phyloP scores from a whole-genome alignment of 108 stramenopile species.

The Pseudonitzschia multiseries region DNA sequence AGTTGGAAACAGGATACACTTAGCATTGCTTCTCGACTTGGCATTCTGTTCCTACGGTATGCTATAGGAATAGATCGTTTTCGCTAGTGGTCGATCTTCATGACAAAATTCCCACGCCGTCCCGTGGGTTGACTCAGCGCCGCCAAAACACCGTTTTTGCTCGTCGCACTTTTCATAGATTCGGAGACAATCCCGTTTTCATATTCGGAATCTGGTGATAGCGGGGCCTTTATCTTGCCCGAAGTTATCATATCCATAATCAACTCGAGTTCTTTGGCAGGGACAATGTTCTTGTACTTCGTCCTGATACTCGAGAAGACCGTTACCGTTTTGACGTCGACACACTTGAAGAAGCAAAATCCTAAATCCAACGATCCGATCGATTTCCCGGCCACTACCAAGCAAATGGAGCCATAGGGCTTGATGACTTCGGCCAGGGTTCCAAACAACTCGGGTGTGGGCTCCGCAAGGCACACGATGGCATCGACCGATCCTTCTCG shows the following conservation, averaged over 20 bases:
- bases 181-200: conserved; percentile 22
- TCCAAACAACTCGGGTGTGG: conserved; percentile 30
- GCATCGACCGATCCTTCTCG: conserved; percentile 47
- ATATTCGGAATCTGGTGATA: conserved; percentile 28
- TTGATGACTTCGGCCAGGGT: conserved; percentile 47
- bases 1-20: too few relatives aligned
- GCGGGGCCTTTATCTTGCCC: conserved; percentile 29
- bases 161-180: conserved; percentile 27
- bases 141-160: conserved; percentile 39
- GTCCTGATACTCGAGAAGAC: conserved; percentile 48
- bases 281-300: conserved; percentile 28
- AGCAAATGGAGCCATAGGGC: conserved; percentile 49
- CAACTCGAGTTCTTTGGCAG: conserved; percentile 27
- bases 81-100: conserved; percentile 45
- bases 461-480: conserved; percentile 55
- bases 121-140: conserved; percentile 26
- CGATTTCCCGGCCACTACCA: conserved; percentile 47
- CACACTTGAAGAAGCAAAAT: conserved; percentile 59
- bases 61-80: too few relatives aligned
- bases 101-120: conserved; percentile 41
- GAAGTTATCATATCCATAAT: conserved; percentile 28
- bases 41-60: too few relatives aligned
- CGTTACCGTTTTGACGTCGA: conserved; percentile 45
- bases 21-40: too few relatives aligned
- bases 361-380: conserved; percentile 47